Evolutionary conservation across 495 filamentous ascomycete species (phyloP).

Genomic region (Talaromyces ruber): DNA sequence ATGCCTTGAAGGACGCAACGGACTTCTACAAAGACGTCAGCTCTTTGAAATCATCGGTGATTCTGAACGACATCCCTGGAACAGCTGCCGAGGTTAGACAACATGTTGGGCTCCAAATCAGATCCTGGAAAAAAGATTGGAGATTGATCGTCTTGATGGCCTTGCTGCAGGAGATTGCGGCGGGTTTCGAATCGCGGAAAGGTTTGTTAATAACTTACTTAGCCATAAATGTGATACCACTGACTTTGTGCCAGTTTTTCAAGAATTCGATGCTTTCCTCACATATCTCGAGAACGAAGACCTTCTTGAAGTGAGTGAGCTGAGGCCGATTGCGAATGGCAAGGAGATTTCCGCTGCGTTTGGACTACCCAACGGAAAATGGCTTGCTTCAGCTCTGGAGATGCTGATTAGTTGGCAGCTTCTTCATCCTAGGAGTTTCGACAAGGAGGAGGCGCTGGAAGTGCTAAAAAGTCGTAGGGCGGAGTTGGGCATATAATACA

Average conservation of each 20-base stretch:
- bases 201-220: conserved; percentile 15
- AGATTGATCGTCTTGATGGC: conserved; percentile 62
- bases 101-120: conserved; percentile 65
- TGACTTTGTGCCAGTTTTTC: conserved; percentile 20
- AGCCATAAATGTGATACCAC: background rate
- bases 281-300: conserved; percentile 30
- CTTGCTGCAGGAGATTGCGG: conserved; percentile 56
- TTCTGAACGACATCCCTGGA: conserved; percentile 17
- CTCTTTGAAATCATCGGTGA: conserved; percentile 40
- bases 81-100: conserved; percentile 36
- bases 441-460: conserved; percentile 55
- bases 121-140: conserved; percentile 73
- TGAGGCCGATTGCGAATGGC: conserved; percentile 60
- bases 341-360: conserved; percentile 53
- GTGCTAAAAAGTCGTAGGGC: conserved; percentile 45
- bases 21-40: conserved; percentile 51
- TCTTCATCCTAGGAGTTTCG: conserved; percentile 56
- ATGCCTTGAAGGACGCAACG: conserved; percentile 56
- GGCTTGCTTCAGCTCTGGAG: conserved; percentile 68
- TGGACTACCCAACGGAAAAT: conserved; percentile 57
- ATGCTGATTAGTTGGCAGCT: conserved; percentile 79
- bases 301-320: conserved; percentile 30
- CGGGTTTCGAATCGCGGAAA: conserved; percentile 21
- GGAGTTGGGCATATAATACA: conserved; percentile 44
- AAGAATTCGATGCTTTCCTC: conserved; percentile 38